Evolutionary conservation across 352 stramenopile genomes (phyloP), one percentile per base, ranked within the genome.

Genomic region (Peronosclerospora sorghi): DNA sequence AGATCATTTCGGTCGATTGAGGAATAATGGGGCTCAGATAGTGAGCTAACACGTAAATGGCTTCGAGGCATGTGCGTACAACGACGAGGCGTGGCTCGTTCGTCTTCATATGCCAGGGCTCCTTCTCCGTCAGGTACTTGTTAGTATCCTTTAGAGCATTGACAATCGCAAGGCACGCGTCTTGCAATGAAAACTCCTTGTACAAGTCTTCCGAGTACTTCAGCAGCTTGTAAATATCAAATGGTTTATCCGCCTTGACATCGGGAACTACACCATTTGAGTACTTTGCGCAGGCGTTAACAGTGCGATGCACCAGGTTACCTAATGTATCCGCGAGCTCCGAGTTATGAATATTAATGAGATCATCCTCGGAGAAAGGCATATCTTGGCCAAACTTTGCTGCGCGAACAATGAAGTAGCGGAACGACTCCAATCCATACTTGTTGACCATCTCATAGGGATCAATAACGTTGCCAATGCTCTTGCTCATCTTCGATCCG

Each of bases 401-500:
- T 79, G 63, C 86, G 74, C 83, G 80, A 41, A 89, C 67, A 29
- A 96, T 72, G 49, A 91, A 94, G 56, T 93, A 98, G 41, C 95
- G 80, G 68, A 98, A 97, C 35, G 93, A 95, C 62, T 98, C 95
- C 7, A 97, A 60, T 17, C 86, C 74, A 59, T 94, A 98, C 54
- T 87, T 94, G 32, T 79, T 56, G 5, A 98, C 81, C 52, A 99
- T 83, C 26, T 97, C 86, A 44, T 97, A 82, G 30, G 96, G 96
- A 48, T 98, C 87, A 40, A 99, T 84, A 14, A 98, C 93, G 68
- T 99, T 99, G 19, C 96, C 96, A 24, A 98, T 69, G 13, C 87
- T 98, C 68, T 99, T 99, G 54, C 86, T 98, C 70, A 99, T 99
- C 75, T 99, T 99, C 48, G 95, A 89, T 18, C 95, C 94, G 51